Percentiles rank a stretch among this genome's conserved stretches.
These are phyloP conservation scores for Halophytophthora polymorphica DNA, from an alignment of 352 stramenopile genomes.

Conservation along the genomic window DNA sequence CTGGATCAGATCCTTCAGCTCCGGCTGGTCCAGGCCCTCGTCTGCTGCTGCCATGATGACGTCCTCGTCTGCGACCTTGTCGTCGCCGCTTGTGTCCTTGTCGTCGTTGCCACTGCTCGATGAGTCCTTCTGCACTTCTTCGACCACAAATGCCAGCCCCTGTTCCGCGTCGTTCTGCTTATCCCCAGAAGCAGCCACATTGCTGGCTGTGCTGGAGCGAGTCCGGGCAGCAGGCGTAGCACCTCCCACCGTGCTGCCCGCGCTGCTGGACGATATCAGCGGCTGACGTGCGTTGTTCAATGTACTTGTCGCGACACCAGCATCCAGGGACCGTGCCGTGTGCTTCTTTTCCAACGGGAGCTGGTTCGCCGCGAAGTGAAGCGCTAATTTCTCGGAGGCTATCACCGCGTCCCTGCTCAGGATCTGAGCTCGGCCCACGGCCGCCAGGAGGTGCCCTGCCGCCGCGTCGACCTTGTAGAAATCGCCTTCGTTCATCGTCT, in stretches of 20 bases:
- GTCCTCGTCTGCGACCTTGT: background rate
- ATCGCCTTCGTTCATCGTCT: background rate
- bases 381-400: constrained; percentile 33
- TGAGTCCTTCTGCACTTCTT: background rate
- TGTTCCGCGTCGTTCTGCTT: background rate
- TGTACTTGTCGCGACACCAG: background rate
- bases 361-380: constrained; percentile 43
- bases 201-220: background rate
- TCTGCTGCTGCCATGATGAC: constrained; percentile 7
- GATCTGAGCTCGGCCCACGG: constrained; percentile 26
- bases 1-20: constrained; percentile 60
- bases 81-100: background rate
- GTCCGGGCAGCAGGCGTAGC: background rate
- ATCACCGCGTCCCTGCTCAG: constrained; percentile 28
- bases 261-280: constrained; percentile 2
- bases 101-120: background rate
- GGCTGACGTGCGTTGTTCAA: background rate
- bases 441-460: constrained; percentile 23
- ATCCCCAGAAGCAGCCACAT: background rate
- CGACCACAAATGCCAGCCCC: background rate
- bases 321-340: background rate
- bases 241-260: background rate
- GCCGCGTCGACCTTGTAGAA: constrained; percentile 8
- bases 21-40: constrained; percentile 23
- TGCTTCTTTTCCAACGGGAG: constrained; percentile 24